phyloP scores from a whole-genome alignment of 441 rosid species.

The Viola pubescens region DNA sequence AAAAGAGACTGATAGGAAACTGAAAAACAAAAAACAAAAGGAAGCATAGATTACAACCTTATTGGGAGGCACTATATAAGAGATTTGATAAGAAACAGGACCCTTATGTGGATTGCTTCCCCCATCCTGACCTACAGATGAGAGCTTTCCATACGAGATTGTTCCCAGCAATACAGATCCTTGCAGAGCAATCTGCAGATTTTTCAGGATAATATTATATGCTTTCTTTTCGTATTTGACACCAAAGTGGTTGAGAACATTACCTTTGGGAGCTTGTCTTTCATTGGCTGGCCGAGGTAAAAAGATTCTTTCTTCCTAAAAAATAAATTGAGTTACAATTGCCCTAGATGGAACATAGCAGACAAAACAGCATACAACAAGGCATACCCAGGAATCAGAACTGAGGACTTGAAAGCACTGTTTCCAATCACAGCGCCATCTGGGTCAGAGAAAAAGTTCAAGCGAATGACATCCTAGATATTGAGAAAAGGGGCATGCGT shows the following conservation, averaged over 20 bases:
- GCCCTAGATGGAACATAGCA: constrained; percentile 7
- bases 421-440: constrained; percentile 92
- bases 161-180: constrained; percentile 82
- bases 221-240: neutral
- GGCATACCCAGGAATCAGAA: constrained; percentile 81
- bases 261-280: constrained; percentile 95
- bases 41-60: constrained; percentile 47
- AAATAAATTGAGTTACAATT: constrained; percentile 19
- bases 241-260: neutral
- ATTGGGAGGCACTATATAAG: constrained; percentile 74
- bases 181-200: constrained; percentile 66
- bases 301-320: constrained; percentile 76
- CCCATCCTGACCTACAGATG: constrained; percentile 38
- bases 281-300: constrained; percentile 72
- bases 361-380: constrained; percentile 10
- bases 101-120: constrained; percentile 56
- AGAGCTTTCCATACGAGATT: constrained; percentile 68
- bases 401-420: constrained; percentile 72
- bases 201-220: constrained; percentile 7
- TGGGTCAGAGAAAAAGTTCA: constrained; percentile 85
- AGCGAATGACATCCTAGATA: constrained; percentile 52
- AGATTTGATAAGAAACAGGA: constrained; percentile 58
- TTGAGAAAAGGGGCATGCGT: constrained; percentile 6
- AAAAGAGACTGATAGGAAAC: neutral
- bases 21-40: constrained; percentile 3